These are phyloP conservation scores for Knoxdaviesia capensis DNA, from an alignment of 2,329 filamentous ascomycete species.

Conservation along the genomic window DNA sequence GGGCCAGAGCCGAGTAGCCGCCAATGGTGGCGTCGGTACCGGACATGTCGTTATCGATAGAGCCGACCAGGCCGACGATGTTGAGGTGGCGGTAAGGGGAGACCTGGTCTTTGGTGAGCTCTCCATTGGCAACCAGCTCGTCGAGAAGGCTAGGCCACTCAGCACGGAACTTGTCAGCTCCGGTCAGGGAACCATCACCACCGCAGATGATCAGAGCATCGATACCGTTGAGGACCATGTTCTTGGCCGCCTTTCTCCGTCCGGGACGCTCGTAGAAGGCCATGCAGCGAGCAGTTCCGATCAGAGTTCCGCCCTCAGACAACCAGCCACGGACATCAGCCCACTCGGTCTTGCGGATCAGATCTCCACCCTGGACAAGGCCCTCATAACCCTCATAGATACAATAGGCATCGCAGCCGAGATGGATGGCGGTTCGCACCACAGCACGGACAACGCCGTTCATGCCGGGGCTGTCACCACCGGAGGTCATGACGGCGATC, in stretches of 20 bases:
- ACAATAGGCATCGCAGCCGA: conserved; percentile 60
- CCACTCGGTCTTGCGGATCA: conserved; percentile 80
- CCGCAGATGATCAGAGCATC: conserved; percentile 93
- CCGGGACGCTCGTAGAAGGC: conserved; percentile 79
- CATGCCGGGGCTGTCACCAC: conserved; percentile 90
- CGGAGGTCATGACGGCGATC: conserved; percentile 86
- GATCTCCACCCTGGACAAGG: conserved; percentile 68
- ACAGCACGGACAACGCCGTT: conserved; percentile 79
- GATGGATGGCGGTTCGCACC: conserved; percentile 76
- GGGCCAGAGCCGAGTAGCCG: conserved; percentile 78
- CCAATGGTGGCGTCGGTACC: conserved; percentile 95
- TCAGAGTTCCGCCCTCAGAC: conserved; percentile 84
- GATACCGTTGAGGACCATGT: conserved; percentile 82
- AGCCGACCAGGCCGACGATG: conserved; percentile 89
- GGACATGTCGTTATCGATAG: conserved; percentile 96
- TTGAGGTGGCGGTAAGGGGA: conserved; percentile 71
- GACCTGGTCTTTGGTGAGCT: conserved; percentile 51
- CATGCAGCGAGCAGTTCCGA: conserved; percentile 86
- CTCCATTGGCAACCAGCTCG: conserved; percentile 58
- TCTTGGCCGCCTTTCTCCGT: conserved; percentile 71
- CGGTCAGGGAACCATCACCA: conserved; percentile 88
- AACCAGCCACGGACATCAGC: conserved; percentile 88
- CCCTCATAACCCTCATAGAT: conserved; percentile 94
- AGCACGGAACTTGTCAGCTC: conserved; percentile 76
- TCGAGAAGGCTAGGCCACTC: conserved; percentile 82